phyloP scores from a whole-genome alignment of 441 rosid species.

The Populus hybrid region DNA sequence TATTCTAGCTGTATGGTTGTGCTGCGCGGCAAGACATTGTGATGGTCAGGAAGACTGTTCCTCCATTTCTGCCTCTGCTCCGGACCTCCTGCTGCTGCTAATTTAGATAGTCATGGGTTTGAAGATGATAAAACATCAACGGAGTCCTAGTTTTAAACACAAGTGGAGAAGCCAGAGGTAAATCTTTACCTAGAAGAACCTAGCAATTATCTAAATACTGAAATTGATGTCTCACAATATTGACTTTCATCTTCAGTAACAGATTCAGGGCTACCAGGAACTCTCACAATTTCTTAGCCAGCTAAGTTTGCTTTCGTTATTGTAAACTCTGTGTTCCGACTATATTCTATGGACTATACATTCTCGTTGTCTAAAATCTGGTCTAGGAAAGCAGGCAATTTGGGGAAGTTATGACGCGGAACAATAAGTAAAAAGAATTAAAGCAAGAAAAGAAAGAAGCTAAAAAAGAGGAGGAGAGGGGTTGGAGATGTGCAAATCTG shows the following conservation, averaged over 20 bases:
- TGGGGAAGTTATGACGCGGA: neutral
- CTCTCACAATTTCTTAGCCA: neutral
- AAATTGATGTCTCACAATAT: slow-evolving; percentile 59
- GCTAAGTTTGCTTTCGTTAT: neutral
- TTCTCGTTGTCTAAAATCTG: neutral
- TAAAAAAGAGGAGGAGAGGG: too few relatives aligned
- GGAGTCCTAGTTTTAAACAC: slow-evolving; percentile 18
- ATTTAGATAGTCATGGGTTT: slow-evolving; percentile 21
- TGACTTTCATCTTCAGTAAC: slow-evolving; percentile 52
- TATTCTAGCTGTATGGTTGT: neutral
- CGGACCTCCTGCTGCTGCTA: neutral
- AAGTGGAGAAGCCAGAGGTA: slow-evolving; percentile 44
- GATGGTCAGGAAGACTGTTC: neutral
- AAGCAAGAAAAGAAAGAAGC: too few relatives aligned
- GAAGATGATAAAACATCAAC: slow-evolving; percentile 28
- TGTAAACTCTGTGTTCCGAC: neutral
- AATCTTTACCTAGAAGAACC: slow-evolving; percentile 71
- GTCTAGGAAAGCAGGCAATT: neutral
- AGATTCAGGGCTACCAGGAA: slow-evolving; percentile 60
- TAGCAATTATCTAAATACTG: slow-evolving; percentile 42
- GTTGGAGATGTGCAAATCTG: too few relatives aligned
- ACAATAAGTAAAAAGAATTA: too few relatives aligned
- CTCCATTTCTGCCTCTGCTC: neutral
- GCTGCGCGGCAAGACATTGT: neutral
- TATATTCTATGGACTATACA: neutral